Evolutionary conservation across 768 basidiomycete species (phyloP).

Genomic region (Phylloporus sp.): DNA sequence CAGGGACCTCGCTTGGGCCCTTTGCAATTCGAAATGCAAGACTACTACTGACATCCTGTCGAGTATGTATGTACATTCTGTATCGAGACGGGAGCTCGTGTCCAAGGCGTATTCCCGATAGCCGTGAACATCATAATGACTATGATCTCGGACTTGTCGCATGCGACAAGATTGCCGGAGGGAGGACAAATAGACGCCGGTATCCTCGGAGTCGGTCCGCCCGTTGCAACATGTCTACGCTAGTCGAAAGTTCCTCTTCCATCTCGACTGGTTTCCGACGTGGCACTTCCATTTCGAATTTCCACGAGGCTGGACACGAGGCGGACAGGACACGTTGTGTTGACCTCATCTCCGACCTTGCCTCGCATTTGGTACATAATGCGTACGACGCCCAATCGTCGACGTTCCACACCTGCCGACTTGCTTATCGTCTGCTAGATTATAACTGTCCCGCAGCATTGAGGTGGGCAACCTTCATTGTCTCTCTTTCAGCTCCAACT

Average conservation of each 20-base stretch:
- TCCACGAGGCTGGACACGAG: neutral
- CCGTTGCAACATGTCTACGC: neutral
- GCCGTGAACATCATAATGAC: no score
- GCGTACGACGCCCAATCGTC: slow-evolving; percentile 5
- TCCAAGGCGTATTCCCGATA: no score
- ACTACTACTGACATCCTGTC: no score
- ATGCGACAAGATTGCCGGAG: no score
- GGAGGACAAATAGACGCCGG: no score
- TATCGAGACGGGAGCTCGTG: no score
- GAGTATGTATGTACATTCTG: no score
- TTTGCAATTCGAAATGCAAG: neutral
- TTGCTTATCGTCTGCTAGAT: slow-evolving; percentile 6
- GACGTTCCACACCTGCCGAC: neutral
- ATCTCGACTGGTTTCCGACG: neutral
- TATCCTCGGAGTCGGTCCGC: no score
- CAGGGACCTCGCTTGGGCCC: neutral
- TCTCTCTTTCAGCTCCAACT: slow-evolving; percentile 13
- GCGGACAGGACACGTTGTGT: slow-evolving; percentile 5
- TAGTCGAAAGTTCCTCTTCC: neutral
- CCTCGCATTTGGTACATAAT: slow-evolving; percentile 11
- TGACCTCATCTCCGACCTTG: slow-evolving; percentile 23
- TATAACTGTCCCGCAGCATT: slow-evolving; percentile 10
- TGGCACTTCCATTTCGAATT: neutral
- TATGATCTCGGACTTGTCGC: no score
- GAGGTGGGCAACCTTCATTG: slow-evolving; percentile 12